Conservation (phyloP, 1,139 yeast genomes). For the Pichia sp. region DNA sequence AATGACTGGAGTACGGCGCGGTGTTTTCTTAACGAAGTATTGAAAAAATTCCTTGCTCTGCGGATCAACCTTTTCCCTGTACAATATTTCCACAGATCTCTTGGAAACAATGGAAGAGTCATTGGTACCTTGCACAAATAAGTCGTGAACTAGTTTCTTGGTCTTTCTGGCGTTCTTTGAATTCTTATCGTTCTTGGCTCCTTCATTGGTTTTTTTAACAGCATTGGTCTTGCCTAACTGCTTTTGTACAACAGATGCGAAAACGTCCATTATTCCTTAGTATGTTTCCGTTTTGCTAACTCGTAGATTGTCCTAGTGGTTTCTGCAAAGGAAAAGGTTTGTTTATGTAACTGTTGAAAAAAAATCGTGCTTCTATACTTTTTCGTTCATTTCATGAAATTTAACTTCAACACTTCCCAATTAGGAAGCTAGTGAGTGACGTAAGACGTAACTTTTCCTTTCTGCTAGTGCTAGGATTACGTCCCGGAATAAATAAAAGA, state of each 20-base stretch:
- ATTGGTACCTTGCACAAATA: conserved; percentile 74
- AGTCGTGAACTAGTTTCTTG: conserved; percentile 48
- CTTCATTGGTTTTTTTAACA: not conserved
- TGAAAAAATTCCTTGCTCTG: conserved; percentile 39
- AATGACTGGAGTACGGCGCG: conserved; percentile 71
- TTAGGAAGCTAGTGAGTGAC: too few species aligned
- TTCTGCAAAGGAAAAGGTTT: too few species aligned
- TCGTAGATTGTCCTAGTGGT: too few species aligned
- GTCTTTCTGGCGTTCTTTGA: conserved; percentile 19
- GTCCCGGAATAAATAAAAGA: too few species aligned
- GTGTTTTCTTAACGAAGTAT: conserved; percentile 59
- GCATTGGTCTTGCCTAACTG: conserved; percentile 5
- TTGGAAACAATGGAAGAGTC: conserved; percentile 80
- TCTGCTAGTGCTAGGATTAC: too few species aligned
- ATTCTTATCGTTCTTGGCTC: not conserved
- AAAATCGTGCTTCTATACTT: too few species aligned
- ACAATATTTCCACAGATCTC: conserved; percentile 67
- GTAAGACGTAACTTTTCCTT: too few species aligned
- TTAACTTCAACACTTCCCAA: too few species aligned
- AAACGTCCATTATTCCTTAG: too few species aligned
- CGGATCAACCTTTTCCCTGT: conserved; percentile 35
- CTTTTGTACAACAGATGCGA: conserved; percentile 13
- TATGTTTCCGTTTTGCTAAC: too few species aligned
- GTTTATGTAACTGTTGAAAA: too few species aligned
- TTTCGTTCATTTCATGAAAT: too few species aligned